A percentile compares a stretch with the other conserved stretches of the same genome.
phyloP scores from a whole-genome alignment of 139 green algal species.

The Ettlia oleoabundans region DNA sequence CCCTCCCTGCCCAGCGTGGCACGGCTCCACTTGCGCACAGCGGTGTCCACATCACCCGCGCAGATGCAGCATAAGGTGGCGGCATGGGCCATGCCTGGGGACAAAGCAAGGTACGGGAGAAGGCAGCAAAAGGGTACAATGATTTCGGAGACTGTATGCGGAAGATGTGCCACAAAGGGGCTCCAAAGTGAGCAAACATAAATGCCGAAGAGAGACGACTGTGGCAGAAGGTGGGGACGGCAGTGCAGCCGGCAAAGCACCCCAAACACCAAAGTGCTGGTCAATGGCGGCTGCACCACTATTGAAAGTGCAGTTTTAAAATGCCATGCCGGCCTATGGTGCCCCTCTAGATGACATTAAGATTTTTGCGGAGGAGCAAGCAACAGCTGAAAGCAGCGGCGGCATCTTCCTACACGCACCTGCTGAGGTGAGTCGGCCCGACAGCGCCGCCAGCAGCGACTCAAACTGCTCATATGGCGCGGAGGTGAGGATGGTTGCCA shows the following conservation, averaged over 20 bases:
- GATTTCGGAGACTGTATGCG: neutral
- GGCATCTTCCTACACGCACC: slow-evolving; percentile 18
- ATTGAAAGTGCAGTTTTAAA: too few relatives aligned
- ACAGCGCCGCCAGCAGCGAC: slow-evolving; percentile 75
- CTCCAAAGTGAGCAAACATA: neutral
- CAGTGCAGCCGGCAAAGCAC: too few relatives aligned
- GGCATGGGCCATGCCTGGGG: slow-evolving; percentile 74
- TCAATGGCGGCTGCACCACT: too few relatives aligned
- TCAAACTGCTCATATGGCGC: slow-evolving; percentile 65
- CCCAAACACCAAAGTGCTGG: too few relatives aligned
- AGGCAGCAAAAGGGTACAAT: neutral
- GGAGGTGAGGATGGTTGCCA: slow-evolving; percentile 94
- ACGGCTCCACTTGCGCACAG: slow-evolving; percentile 78
- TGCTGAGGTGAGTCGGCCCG: slow-evolving; percentile 56
- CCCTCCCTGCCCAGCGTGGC: slow-evolving; percentile 31
- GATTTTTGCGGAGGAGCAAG: too few relatives aligned
- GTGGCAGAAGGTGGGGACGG: too few relatives aligned
- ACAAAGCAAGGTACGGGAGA: neutral
- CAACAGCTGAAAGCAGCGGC: too few relatives aligned
- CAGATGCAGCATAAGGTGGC: slow-evolving; percentile 94
- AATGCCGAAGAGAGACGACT: too few relatives aligned
- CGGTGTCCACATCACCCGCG: slow-evolving; percentile 86
- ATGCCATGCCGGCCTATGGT: too few relatives aligned
- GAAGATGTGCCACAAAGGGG: neutral
- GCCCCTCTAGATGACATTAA: too few relatives aligned